phyloP scores from a whole-genome alignment of 495 filamentous ascomycete species.

The Neurospora sp. region DNA sequence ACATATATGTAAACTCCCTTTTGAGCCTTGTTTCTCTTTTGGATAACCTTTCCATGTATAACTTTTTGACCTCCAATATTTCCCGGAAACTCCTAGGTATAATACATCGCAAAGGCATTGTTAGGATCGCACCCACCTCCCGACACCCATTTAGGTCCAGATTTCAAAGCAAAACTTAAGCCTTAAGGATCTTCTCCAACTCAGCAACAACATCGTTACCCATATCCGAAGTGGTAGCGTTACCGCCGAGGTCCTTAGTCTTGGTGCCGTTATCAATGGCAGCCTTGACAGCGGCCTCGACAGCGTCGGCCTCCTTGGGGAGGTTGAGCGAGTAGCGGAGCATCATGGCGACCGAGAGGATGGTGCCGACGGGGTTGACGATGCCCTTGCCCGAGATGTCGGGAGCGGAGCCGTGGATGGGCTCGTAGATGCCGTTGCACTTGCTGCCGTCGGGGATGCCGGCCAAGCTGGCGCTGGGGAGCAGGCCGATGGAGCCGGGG shows the following conservation, averaged over 20 bases:
- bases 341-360: conserved; percentile 87
- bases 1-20: not conserved
- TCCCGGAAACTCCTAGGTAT: not conserved
- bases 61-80: not conserved
- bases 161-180: not conserved
- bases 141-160: not conserved
- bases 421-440: conserved; percentile 90
- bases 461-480: conserved; percentile 81
- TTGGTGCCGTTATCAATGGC: conserved; percentile 65
- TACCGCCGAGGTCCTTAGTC: conserved; percentile 75
- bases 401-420: conserved; percentile 79
- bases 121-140: not conserved
- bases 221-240: conserved; percentile 59
- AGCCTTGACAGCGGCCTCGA: conserved; percentile 72
- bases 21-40: too few species aligned
- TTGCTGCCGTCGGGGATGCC: conserved; percentile 72
- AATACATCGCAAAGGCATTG: not conserved
- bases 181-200: conserved; percentile 46
- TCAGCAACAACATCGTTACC: conserved; percentile 73
- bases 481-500: conserved; percentile 78
- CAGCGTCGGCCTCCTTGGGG: conserved; percentile 56
- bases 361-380: conserved; percentile 76
- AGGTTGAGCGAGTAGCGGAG: conserved; percentile 78
- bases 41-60: not conserved
- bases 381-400: conserved; percentile 82